Evolutionary conservation across 352 stramenopile genomes (phyloP).

Genomic region (Phytophthora melonis): DNA sequence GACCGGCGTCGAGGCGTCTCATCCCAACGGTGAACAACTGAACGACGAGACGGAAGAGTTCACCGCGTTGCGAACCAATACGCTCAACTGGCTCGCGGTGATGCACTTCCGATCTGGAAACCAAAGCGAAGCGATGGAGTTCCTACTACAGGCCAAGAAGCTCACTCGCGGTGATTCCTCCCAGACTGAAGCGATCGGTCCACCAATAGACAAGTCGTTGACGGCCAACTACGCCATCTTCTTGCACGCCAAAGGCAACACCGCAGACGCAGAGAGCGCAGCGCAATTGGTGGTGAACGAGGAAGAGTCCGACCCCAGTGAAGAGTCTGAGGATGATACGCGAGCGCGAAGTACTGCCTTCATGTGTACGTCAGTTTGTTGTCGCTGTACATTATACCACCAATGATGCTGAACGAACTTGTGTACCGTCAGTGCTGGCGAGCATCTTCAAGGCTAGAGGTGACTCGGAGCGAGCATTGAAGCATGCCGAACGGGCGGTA

Average conservation of each 20-base stretch:
- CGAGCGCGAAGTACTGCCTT: slow-evolving; percentile 37
- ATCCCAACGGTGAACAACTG: neutral
- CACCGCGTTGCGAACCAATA: slow-evolving; percentile 38
- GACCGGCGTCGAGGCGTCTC: slow-evolving; percentile 16
- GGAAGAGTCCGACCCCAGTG: slow-evolving; percentile 11
- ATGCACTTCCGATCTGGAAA: slow-evolving; percentile 45
- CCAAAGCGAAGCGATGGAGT: slow-evolving; percentile 43
- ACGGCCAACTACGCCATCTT: slow-evolving; percentile 59
- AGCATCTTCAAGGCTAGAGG: slow-evolving; percentile 38
- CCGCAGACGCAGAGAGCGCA: slow-evolving; percentile 44
- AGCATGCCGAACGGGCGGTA: slow-evolving; percentile 33
- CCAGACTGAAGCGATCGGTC: neutral
- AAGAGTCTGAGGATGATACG: slow-evolving; percentile 28
- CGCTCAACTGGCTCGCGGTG: slow-evolving; percentile 51
- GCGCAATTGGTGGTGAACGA: slow-evolving; percentile 36
- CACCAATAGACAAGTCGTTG: slow-evolving; percentile 39
- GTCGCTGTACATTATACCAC: neutral
- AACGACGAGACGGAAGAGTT: slow-evolving; percentile 27
- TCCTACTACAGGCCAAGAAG: slow-evolving; percentile 53
- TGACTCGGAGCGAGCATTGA: slow-evolving; percentile 25
- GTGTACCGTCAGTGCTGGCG: slow-evolving; percentile 36
- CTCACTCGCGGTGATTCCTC: slow-evolving; percentile 12
- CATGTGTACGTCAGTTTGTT: slow-evolving; percentile 29
- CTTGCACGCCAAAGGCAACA: slow-evolving; percentile 44
- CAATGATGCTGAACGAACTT: neutral